Base-by-base conservation (phyloP, 805 yeast species). In the Zygotorulaspora sp. region DNA sequence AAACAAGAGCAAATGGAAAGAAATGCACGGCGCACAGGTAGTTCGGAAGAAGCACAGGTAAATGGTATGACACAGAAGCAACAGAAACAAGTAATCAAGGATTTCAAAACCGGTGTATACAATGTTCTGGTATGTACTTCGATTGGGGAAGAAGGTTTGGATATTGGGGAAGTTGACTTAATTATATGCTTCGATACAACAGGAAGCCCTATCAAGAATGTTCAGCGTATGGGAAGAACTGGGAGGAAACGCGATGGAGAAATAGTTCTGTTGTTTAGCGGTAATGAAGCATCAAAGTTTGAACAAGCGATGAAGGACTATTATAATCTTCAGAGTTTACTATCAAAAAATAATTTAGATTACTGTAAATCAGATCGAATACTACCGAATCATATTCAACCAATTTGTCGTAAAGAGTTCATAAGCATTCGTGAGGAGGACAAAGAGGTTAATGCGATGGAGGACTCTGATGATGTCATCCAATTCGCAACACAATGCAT, bases 81-180 rank as follows among this genome's bases (percentile, higher is more conserved):
- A 30, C 99, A 92, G 53, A 87, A 86, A 49, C 81, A 80, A 39
- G 72, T 86, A 8, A 80, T 92, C 19, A 72, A 72, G 20, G 70
- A 79, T 40, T 92, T 92, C 63, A 84, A 81, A 51, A 53, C 61
- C 0, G 96, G 95, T 6, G 68, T 62, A 1, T 75, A 76, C 52
- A 94, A 92, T 55, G 78, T 86, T 6, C 65, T 92, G 14, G 96
- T 92, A 5, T 96, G 97, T 4, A 92, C 99, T 0, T 88, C 96
- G 0, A 90, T 92, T 55, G 99, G 97, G 32, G 99, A 92, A 59
- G 99, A 92, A 68, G 99, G 99, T 30, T 71, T 92, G 47, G 98
- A 92, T 67, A 94, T 92, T 48, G 98, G 98, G 21, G 97, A 94
- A 58, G 99, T 92, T 36, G 98, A 92, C 61, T 58, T 92, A 51